Evolutionary conservation across 305 asterid genomes (phyloP).

Genomic region (Striga hermonthica): DNA sequence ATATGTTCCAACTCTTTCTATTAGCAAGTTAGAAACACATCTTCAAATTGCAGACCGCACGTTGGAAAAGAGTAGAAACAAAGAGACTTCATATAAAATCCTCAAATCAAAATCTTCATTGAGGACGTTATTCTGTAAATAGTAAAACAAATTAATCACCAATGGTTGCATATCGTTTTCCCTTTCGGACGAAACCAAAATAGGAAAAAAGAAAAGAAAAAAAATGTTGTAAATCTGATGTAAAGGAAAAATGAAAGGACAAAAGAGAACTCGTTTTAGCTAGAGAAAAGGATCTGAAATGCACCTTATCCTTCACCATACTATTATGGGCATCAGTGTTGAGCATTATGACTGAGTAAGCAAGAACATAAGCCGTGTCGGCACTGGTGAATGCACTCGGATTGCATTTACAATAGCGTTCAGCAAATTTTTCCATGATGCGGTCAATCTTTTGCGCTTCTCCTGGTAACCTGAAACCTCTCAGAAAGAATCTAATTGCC

Average conservation of each 20-base stretch:
- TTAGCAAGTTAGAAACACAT: slow-evolving; percentile 3
- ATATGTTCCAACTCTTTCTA: background rate
- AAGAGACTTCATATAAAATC: background rate
- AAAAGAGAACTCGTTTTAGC: slow-evolving; percentile 19
- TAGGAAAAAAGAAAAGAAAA: background rate
- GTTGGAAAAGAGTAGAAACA: background rate
- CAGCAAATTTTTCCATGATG: slow-evolving; percentile 99
- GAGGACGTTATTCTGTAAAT: slow-evolving; percentile 3
- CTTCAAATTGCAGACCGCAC: background rate
- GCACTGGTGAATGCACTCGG: slow-evolving; percentile 77
- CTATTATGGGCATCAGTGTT: slow-evolving; percentile 72
- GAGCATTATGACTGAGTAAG: slow-evolving; percentile 4
- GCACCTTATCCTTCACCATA: slow-evolving; percentile 98
- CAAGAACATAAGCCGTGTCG: slow-evolving; percentile 8
- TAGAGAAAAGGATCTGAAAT: slow-evolving; percentile 29
- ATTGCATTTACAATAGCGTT: slow-evolving; percentile 96
- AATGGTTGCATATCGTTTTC: slow-evolving; percentile 3
- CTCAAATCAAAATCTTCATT: slow-evolving; percentile 13
- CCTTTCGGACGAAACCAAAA: slow-evolving; percentile 18
- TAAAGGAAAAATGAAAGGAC: slow-evolving; percentile 17
- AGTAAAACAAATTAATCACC: slow-evolving; percentile 4
- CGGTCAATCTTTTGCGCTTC: slow-evolving; percentile 99
- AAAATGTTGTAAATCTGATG: background rate
- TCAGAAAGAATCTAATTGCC: slow-evolving; percentile 86
- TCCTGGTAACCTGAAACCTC: slow-evolving; percentile 97